phyloP scores from a whole-genome alignment of 176 grass and related monocot genomes.

The Puya raimondii region DNA sequence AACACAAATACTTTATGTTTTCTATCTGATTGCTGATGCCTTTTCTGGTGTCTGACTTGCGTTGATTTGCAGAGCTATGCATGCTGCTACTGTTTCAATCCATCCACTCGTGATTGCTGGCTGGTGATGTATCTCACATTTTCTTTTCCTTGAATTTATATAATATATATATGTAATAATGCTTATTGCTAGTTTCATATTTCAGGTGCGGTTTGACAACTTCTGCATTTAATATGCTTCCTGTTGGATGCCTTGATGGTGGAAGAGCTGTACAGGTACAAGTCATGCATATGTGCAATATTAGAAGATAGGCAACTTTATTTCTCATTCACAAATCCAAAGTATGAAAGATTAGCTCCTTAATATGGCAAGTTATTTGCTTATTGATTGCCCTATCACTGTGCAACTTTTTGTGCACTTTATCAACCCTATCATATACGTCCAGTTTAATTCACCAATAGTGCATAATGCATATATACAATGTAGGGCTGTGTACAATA shows the following conservation, averaged over 20 bases:
- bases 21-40: neutral
- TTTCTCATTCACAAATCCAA: no score
- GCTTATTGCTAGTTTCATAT: neutral
- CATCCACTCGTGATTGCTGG: constrained; percentile 97
- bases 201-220: constrained; percentile 95
- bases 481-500: no score
- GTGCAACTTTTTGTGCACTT: no score
- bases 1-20: neutral
- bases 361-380: no score
- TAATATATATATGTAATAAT: neutral
- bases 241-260: constrained; percentile 91
- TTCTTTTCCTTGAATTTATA: neutral
- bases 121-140: constrained; percentile 50
- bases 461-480: no score
- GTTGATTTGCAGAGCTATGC: constrained; percentile 67
- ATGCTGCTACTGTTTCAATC: constrained; percentile 81
- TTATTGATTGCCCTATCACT: no score
- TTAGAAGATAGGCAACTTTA: neutral
- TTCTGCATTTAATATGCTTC: constrained; percentile 97
- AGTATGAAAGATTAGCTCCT: no score
- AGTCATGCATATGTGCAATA: neutral
- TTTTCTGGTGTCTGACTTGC: neutral
- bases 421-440: no score
- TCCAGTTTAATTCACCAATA: no score
- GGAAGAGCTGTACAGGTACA: constrained; percentile 90